phyloP scores from a whole-genome alignment of 495 filamentous ascomycete genomes.

The Durotheca rogersii region DNA sequence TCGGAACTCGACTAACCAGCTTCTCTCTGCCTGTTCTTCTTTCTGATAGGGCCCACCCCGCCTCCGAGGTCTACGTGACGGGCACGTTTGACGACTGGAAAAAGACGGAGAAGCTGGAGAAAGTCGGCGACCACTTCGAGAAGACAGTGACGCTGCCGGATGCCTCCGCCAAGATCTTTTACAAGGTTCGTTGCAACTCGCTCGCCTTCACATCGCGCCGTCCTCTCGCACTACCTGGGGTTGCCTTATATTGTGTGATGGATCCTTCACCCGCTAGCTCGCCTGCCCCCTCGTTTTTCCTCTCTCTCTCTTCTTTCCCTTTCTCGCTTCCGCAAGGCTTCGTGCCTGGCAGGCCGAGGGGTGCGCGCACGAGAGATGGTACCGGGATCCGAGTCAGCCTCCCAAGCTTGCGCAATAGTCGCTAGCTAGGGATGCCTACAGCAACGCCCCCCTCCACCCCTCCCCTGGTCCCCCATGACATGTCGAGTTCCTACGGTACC shows the following conservation, averaged over 20 bases:
- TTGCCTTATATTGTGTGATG: neutral
- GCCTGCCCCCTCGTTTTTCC: neutral
- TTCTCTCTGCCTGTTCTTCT: slow-evolving; percentile 6
- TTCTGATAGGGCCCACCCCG: slow-evolving; percentile 64
- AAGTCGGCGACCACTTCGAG: slow-evolving; percentile 66
- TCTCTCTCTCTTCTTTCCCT: neutral
- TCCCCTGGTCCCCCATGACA: no score
- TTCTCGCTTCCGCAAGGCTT: slow-evolving; percentile 8
- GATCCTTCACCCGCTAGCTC: slow-evolving; percentile 1
- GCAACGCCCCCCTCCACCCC: no score
- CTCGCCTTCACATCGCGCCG: slow-evolving; percentile 9
- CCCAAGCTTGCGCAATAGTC: slow-evolving; percentile 2
- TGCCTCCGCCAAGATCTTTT: slow-evolving; percentile 66
- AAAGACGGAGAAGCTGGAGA: slow-evolving; percentile 76
- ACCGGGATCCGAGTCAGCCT: neutral
- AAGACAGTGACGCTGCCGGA: slow-evolving; percentile 73
- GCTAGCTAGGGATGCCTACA: neutral
- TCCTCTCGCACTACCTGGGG: neutral
- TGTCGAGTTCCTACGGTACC: no score
- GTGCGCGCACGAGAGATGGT: slow-evolving; percentile 17
- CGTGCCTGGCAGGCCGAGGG: slow-evolving; percentile 23
- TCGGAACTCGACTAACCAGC: slow-evolving; percentile 17
- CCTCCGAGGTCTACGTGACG: slow-evolving; percentile 87
- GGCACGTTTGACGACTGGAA: slow-evolving; percentile 95
- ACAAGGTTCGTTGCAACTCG: slow-evolving; percentile 66